These are phyloP conservation scores for Huiozyma sinensis DNA, from an alignment of 805 yeast species.

Conservation along the genomic window DNA sequence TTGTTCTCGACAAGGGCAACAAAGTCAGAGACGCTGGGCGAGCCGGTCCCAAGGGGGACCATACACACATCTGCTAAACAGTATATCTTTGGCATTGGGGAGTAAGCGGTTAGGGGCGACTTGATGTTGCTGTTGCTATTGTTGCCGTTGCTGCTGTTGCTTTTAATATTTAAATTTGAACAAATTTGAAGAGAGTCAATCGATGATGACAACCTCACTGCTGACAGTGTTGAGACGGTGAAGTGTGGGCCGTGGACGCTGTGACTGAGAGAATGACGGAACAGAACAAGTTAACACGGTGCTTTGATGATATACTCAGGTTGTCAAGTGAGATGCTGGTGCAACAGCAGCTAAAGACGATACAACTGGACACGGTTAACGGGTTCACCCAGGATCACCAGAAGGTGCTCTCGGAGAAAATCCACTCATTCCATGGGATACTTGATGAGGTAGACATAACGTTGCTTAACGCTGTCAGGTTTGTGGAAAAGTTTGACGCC, in stretches of 20 bases:
- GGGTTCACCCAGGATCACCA: constrained; percentile 23
- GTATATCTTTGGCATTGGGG: constrained; percentile 29
- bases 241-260: no score
- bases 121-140: no score
- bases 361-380: constrained; percentile 19
- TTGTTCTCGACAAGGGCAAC: constrained; percentile 59
- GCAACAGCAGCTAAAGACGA: constrained; percentile 27
- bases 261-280: no score
- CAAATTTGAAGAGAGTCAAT: not conserved
- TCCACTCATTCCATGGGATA: constrained; percentile 21
- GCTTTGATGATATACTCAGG: constrained; percentile 26
- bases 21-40: constrained; percentile 73
- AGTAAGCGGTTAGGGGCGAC: not conserved
- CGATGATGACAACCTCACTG: no score
- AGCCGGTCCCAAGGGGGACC: constrained; percentile 75
- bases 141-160: no score
- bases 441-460: constrained; percentile 26
- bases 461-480: constrained; percentile 17
- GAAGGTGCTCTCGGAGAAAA: constrained; percentile 17
- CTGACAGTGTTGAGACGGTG: no score
- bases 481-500: constrained; percentile 23
- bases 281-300: constrained; percentile 22
- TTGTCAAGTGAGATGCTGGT: constrained; percentile 27
- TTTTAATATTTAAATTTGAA: not conserved
- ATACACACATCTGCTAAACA: constrained; percentile 83